A percentile compares a stretch with the other conserved stretches of the same genome.
Conservation (phyloP, 768 basidiomycete genomes). For the Amanita thiersii region DNA sequence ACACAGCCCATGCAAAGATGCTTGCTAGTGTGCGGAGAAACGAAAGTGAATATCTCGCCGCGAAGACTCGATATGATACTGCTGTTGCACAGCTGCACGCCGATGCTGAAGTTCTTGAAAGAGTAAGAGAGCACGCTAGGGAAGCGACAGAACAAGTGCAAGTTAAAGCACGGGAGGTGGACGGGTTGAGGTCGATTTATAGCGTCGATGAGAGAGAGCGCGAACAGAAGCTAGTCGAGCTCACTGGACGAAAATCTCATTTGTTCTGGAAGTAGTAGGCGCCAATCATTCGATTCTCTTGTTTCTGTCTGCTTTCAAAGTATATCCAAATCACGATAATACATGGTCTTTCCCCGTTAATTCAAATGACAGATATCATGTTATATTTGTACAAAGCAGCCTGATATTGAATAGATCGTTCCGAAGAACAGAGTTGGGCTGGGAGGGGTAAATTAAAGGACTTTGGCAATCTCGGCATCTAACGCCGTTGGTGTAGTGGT, state of each 20-base stretch:
- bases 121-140: conserved; percentile 41
- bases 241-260: conserved; percentile 23
- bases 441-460: no score
- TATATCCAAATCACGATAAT: background rate
- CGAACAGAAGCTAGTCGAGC: conserved; percentile 36
- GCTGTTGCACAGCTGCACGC: conserved; percentile 38
- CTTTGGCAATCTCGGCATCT: conserved; percentile 54
- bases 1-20: conserved; percentile 43
- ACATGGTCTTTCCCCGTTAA: background rate
- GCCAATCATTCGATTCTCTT: background rate
- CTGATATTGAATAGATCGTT: no score
- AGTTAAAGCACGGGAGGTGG: conserved; percentile 69
- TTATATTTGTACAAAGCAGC: no score
- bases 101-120: conserved; percentile 41
- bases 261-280: conserved; percentile 6
- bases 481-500: conserved; percentile 64
- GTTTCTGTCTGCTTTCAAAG: background rate
- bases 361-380: no score
- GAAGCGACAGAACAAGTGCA: conserved; percentile 55
- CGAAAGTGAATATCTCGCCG: conserved; percentile 51
- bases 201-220: conserved; percentile 68
- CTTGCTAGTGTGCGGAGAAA: conserved; percentile 53
- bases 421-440: no score
- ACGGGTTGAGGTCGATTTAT: conserved; percentile 54
- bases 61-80: conserved; percentile 51